Percentiles rank a stretch among this genome's conserved stretches.
Evolutionary conservation across 1,284 basidiomycete genomes (phyloP).

Genomic region (Vanrija sp.): DNA sequence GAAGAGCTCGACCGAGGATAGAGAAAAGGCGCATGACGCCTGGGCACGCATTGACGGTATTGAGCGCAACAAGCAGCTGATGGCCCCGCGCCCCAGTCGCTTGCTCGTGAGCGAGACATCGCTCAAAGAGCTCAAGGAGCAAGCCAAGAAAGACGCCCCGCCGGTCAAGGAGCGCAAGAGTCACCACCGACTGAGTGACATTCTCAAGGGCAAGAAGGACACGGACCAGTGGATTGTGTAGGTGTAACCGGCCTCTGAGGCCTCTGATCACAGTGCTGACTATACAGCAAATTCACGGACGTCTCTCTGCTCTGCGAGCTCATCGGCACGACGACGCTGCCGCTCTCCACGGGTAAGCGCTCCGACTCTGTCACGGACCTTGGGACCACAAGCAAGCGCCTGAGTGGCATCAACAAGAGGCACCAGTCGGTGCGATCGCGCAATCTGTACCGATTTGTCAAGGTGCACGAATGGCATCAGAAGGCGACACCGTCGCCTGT

Average conservation of each 20-base stretch:
- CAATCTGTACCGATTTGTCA: slow-evolving; percentile 65
- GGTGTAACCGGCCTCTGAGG: slow-evolving; percentile 9
- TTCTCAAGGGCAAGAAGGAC: slow-evolving; percentile 52
- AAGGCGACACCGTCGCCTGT: too few relatives aligned
- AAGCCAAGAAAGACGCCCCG: too few relatives aligned
- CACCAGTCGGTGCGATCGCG: slow-evolving; percentile 71
- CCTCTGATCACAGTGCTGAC: slow-evolving; percentile 22
- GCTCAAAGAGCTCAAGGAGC: slow-evolving; percentile 47
- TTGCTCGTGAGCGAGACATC: slow-evolving; percentile 79
- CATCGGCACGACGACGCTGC: slow-evolving; percentile 81
- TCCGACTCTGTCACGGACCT: slow-evolving; percentile 64
- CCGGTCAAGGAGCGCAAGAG: slow-evolving; percentile 69
- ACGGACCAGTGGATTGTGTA: slow-evolving; percentile 86
- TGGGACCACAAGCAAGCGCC: slow-evolving; percentile 61
- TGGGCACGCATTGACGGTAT: slow-evolving; percentile 94
- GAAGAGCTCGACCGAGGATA: slow-evolving; percentile 91
- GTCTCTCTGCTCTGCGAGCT: slow-evolving; percentile 88
- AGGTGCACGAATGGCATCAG: slow-evolving; percentile 77
- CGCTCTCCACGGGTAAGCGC: slow-evolving; percentile 61
- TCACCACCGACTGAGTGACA: slow-evolving; percentile 76
- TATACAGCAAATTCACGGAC: slow-evolving; percentile 68
- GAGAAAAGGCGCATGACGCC: slow-evolving; percentile 88
- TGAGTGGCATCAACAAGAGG: slow-evolving; percentile 61
- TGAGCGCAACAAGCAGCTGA: slow-evolving; percentile 66
- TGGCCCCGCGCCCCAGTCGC: slow-evolving; percentile 81